Percentiles rank a stretch among this genome's conserved stretches.
Evolutionary conservation across 495 filamentous ascomycete species (phyloP).

Genomic region (Cercophora samala): DNA sequence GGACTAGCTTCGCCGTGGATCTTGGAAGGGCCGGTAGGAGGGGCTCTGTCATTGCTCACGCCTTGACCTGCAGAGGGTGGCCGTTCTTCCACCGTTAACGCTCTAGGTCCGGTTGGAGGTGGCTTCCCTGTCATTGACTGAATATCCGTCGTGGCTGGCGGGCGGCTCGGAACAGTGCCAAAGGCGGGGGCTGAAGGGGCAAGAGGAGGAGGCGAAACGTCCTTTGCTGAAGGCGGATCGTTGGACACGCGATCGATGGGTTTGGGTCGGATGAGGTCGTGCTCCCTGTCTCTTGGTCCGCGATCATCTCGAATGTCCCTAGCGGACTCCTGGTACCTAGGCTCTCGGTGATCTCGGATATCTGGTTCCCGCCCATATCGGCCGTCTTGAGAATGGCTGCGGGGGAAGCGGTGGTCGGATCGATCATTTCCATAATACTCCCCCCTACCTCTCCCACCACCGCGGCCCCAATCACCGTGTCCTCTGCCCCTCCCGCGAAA

Average conservation of each 20-base stretch:
- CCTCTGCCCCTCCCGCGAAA: conserved; percentile 51
- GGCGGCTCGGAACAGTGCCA: conserved; percentile 57
- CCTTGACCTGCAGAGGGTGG: conserved; percentile 35
- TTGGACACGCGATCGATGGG: conserved; percentile 41
- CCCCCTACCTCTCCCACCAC: conserved; percentile 47
- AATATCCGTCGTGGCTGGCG: conserved; percentile 39
- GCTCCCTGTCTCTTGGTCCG: conserved; percentile 29
- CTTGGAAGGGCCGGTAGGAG: conserved; percentile 47
- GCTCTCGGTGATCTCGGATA: conserved; percentile 46
- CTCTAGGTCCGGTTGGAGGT: conserved; percentile 52
- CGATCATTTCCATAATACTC: conserved; percentile 55
- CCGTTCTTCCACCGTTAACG: conserved; percentile 44
- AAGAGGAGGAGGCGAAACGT: conserved; percentile 66
- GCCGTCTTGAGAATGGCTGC: conserved; percentile 68
- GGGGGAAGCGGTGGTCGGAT: conserved; percentile 42
- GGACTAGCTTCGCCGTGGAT: conserved; percentile 52
- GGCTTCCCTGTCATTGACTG: conserved; percentile 42
- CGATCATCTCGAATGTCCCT: conserved; percentile 56
- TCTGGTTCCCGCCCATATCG: conserved; percentile 53
- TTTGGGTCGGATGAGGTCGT: conserved; percentile 42
- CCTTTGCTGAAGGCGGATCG: conserved; percentile 45
- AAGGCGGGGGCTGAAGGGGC: conserved; percentile 81
- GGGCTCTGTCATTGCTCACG: conserved; percentile 33
- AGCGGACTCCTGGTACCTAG: conserved; percentile 40
- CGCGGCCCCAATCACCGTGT: conserved; percentile 60